Evolutionary conservation across 352 stramenopile species (phyloP).

Genomic region (Phytophthora ohioensis): DNA sequence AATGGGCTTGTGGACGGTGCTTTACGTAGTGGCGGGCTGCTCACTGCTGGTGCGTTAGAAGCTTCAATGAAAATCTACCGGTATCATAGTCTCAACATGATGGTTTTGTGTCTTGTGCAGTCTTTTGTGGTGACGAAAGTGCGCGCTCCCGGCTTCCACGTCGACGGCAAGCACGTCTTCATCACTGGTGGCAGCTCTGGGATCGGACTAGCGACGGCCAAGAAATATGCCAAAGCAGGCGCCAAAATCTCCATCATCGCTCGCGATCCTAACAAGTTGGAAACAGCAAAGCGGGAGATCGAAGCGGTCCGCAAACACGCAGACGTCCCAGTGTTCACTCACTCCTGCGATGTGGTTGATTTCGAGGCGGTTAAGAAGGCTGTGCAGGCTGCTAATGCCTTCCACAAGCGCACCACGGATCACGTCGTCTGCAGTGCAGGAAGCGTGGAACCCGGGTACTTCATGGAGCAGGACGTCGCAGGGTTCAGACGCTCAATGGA

Average conservation of each 20-base stretch:
- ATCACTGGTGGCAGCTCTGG: slow-evolving; percentile 58
- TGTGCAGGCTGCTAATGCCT: slow-evolving; percentile 51
- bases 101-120: slow-evolving; percentile 9
- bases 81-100: neutral
- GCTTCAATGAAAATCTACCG: neutral
- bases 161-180: slow-evolving; percentile 53
- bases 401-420: slow-evolving; percentile 53
- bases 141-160: slow-evolving; percentile 38
- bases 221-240: slow-evolving; percentile 50
- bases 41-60: slow-evolving; percentile 27
- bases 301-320: slow-evolving; percentile 33
- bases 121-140: slow-evolving; percentile 32
- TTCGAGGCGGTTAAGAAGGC: slow-evolving; percentile 46
- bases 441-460: slow-evolving; percentile 52
- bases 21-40: slow-evolving; percentile 25
- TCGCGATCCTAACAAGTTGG: slow-evolving; percentile 40
- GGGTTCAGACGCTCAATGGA: slow-evolving; percentile 58
- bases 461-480: slow-evolving; percentile 58
- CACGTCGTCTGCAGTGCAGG: slow-evolving; percentile 65
- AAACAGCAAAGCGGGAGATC: slow-evolving; percentile 50
- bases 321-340: slow-evolving; percentile 40
- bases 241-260: slow-evolving; percentile 59
- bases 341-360: slow-evolving; percentile 60
- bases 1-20: slow-evolving; percentile 31
- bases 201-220: slow-evolving; percentile 54